Evolutionary conservation across 1,284 basidiomycete species (phyloP).

Genomic region (Phaffia rhodozyma): DNA sequence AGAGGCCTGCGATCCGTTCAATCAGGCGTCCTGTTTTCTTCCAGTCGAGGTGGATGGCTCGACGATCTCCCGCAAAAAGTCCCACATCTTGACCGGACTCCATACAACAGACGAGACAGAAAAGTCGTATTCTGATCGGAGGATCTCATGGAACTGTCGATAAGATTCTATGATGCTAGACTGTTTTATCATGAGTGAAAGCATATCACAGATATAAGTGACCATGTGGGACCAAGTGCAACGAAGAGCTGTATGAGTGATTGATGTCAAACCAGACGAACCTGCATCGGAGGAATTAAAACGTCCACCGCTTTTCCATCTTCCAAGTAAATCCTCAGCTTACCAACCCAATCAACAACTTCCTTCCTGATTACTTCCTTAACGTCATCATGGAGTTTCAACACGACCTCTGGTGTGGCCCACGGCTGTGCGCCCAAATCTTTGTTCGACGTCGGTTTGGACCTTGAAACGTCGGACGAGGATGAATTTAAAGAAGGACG

Average conservation of each 20-base stretch:
- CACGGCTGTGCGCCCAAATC: conserved; percentile 42
- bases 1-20: too few species aligned
- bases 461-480: conserved; percentile 21
- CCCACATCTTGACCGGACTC: conserved; percentile 31
- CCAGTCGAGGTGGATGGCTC: too few species aligned
- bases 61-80: neutral
- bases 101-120: conserved; percentile 32
- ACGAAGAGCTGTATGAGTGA: neutral
- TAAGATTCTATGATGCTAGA: conserved; percentile 61
- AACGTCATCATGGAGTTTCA: conserved; percentile 46
- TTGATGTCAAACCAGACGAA: conserved; percentile 19
- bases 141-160: conserved; percentile 49
- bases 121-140: conserved; percentile 39
- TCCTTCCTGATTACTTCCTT: conserved; percentile 44
- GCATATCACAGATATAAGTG: neutral
- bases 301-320: conserved; percentile 64
- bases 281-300: conserved; percentile 60
- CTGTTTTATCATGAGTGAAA: conserved; percentile 19
- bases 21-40: too few species aligned
- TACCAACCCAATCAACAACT: conserved; percentile 44
- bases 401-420: conserved; percentile 36
- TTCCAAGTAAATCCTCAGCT: conserved; percentile 60
- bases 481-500: conserved; percentile 7
- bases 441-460: conserved; percentile 19
- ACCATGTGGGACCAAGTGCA: neutral